Evolutionary conservation across 768 basidiomycete species (phyloP), one percentile per base, ranked within the genome.

Genomic region (Mycena kentingensis): DNA sequence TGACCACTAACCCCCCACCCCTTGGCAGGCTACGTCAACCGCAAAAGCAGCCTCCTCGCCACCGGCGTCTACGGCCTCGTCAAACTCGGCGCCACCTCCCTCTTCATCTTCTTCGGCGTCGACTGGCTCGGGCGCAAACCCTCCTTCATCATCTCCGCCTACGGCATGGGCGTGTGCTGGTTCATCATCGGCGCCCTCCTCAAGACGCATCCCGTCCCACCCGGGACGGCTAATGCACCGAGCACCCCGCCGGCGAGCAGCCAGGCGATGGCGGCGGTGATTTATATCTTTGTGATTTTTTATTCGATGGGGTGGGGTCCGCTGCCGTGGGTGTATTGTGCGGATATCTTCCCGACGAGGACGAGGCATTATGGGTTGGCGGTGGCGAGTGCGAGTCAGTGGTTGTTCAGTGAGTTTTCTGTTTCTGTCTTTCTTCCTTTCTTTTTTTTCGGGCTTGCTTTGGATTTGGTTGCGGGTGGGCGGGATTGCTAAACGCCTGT

Each of bases 161-260:
- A 87, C 41, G 87, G 89, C 52, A 93, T 93, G 92, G 88, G 88
- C 21, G 72, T 70, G 35, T 73, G 83, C 51, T 90, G 93, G 75
- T 92, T 84, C 73, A 88, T 93, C 69, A 81, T 93, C 60, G 92
- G 90, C 18, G 86, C 90, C 15, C 79, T 93, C 54, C 79, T 92
- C 67, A 90, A 90, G 73, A 85, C 84, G 2, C 82, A 89, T 67
- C 87, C 88, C n/a, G n/a, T n/a, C 5, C 79, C 82, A 1, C 74
- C 76, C 12, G 16, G 31, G 10, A 16, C 16, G 31, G 31, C 31
- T 32, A 16, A 8, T 3, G 60, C 67, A 2, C 53, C 72, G 0
- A 48, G 55, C 15, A 77, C 80, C 0, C 64, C 84, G 0, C 75
- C 82, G 0, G 77, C 41, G 16, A 76, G n/a, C n/a, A n/a, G 74